Evolutionary conservation across 1,139 yeast species (phyloP).

Genomic region (Debaryomyces fabryi): DNA sequence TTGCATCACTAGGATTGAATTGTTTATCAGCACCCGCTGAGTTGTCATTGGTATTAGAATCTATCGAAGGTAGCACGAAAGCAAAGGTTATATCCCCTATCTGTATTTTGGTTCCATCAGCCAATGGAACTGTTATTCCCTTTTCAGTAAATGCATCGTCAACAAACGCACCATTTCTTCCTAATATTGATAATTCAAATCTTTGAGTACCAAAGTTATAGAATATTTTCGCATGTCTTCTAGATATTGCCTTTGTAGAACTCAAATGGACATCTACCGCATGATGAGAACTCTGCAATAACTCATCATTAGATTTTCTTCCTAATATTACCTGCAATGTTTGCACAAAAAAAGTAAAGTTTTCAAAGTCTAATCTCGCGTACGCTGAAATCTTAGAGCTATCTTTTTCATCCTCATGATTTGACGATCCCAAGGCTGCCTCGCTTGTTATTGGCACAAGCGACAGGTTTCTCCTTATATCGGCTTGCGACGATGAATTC

Average conservation of each 20-base stretch:
- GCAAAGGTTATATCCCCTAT: constrained; percentile 90
- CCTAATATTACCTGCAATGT: constrained; percentile 93
- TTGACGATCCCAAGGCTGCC: constrained; percentile 22
- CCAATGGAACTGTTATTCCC: constrained; percentile 85
- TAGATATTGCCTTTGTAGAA: constrained; percentile 84
- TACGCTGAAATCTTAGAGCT: constrained; percentile 78
- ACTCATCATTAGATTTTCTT: constrained; percentile 76
- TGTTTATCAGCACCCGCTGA: constrained; percentile 30
- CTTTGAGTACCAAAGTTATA: constrained; percentile 94
- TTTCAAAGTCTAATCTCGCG: constrained; percentile 90
- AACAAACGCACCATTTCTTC: constrained; percentile 95
- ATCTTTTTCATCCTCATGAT: constrained; percentile 24
- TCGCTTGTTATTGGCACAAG: constrained; percentile 27
- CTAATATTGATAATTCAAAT: constrained; percentile 86
- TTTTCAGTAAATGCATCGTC: constrained; percentile 85
- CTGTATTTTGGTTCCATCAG: constrained; percentile 82
- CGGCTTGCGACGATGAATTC: constrained; percentile 4
- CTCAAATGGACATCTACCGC: constrained; percentile 92
- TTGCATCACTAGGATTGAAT: constrained; percentile 57
- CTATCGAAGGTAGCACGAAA: constrained; percentile 72
- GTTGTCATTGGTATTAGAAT: constrained; percentile 30
- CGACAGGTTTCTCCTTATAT: constrained; percentile 15
- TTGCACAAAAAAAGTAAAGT: constrained; percentile 92
- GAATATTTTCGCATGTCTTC: constrained; percentile 92
- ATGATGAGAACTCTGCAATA: constrained; percentile 49